Base-by-base conservation (phyloP, 2,329 filamentous ascomycete genomes). In the Botrytis cinerea region DNA sequence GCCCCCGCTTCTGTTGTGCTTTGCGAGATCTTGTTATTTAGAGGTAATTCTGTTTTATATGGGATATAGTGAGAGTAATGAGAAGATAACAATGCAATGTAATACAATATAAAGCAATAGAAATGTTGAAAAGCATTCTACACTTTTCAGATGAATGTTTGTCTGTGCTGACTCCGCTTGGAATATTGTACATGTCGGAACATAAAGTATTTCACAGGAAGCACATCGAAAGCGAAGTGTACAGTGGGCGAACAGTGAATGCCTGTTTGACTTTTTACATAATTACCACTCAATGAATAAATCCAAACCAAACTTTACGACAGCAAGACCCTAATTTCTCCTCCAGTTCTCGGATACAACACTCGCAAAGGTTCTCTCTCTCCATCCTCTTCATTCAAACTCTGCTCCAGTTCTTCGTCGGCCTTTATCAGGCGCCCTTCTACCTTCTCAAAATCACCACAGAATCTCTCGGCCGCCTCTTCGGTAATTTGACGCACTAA, bases 401-500 rank as follows among this genome's bases (percentile, higher is more conserved):
- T 69, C 28, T 69, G 48, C n/a, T 78, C 77, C 59, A 75, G 70
- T 32, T 85, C 71, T 75, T 90, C 87, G 81, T 92, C 90, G 7
- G 87, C 86, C 51, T 85, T 85, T 38, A 88, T 82, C 43, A 93
- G 84, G 80, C 87, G 87, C 61, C 84, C 85, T 81, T 93, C 91
- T 14, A 93, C 84, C 75, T 87, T 85, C 78, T 91, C 93, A 82
- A 98, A 99, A 78, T 96, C 93, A 46, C 88, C 86, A 77, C 94
- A 97, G 83, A 99, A 99, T 71, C 85, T 87, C 77, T 93, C 91
- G 0, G 94, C 93, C 0, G 95, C 95, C 76, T 92, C 89, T 78
- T 97, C 93, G 0, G 93, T 96, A 67, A 97, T 88, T 64, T 90
- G 86, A 66, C 93, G 89, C 22, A 92, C 91, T 73, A 97, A 84